Evolutionary conservation across 2,329 filamentous ascomycete genomes (phyloP).

Genomic region (Pseudogymnoascus sp.): DNA sequence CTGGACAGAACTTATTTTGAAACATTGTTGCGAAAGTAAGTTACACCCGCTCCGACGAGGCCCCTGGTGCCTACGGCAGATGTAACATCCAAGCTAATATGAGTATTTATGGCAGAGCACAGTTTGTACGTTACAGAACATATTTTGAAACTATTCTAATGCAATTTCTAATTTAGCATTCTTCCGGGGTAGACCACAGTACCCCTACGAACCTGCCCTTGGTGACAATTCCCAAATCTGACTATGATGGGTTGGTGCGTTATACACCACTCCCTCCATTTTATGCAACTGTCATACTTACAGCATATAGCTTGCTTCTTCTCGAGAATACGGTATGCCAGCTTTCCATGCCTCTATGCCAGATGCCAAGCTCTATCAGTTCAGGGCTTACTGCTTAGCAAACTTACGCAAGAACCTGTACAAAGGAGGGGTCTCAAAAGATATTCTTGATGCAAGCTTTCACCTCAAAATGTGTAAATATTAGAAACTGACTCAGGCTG

Average conservation of each 20-base stretch:
- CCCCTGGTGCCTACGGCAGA: not conserved
- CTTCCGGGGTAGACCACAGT: conserved; percentile 28
- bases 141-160: conserved; percentile 7
- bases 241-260: conserved; percentile 52
- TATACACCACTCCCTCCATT: not conserved
- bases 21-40: conserved; percentile 52
- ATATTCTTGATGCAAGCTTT: conserved; percentile 31
- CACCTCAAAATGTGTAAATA: not conserved
- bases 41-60: conserved; percentile 12
- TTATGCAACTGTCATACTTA: not conserved
- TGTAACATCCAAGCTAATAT: conserved; percentile 1
- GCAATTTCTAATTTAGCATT: conserved; percentile 28
- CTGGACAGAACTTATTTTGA: conserved; percentile 54
- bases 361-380: not conserved
- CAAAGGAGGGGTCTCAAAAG: conserved; percentile 38
- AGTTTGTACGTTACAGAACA: conserved; percentile 35
- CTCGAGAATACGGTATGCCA: conserved; percentile 47
- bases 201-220: conserved; percentile 28
- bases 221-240: conserved; percentile 48
- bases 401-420: conserved; percentile 41
- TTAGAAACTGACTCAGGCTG: conserved; percentile 12
- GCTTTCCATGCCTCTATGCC: not conserved
- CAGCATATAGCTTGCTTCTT: conserved; percentile 20
- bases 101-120: conserved; percentile 26
- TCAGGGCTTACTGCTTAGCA: conserved; percentile 13